These are phyloP conservation scores for Cucurbita argyrosperma DNA, from an alignment of 306 rosid species.

Conservation along the genomic window DNA sequence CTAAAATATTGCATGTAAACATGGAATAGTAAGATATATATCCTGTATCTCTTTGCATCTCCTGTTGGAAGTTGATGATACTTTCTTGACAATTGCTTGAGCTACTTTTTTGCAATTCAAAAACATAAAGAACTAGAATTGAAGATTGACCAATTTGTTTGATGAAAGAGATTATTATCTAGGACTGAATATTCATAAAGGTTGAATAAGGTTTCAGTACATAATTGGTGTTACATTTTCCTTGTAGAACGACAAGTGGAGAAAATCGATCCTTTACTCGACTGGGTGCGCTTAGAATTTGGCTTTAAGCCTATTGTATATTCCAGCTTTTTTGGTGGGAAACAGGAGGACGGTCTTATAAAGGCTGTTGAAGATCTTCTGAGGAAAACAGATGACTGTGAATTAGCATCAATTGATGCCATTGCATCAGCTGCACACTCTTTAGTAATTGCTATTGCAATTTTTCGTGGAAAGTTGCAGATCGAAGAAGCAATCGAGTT, in stretches of 20 bases:
- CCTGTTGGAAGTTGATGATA: not conserved
- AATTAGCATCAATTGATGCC: conserved; percentile 80
- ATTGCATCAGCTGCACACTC: conserved; percentile 72
- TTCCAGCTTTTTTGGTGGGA: conserved; percentile 65
- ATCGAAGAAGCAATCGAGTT: conserved; percentile 74
- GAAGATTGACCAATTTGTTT: not conserved
- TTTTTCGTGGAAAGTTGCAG: conserved; percentile 45
- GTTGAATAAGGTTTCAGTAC: not conserved
- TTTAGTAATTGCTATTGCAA: conserved; percentile 44
- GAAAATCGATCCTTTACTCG: conserved; percentile 69
- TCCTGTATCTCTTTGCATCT: not conserved
- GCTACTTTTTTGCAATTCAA: not conserved
- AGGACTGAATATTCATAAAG: not conserved
- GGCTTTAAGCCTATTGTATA: conserved; percentile 67
- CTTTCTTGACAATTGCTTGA: not conserved
- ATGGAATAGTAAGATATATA: not conserved
- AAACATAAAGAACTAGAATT: not conserved
- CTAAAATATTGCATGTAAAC: not conserved
- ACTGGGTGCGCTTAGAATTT: conserved; percentile 69
- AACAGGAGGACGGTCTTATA: conserved; percentile 64
- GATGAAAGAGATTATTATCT: not conserved
- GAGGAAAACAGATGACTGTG: conserved; percentile 57
- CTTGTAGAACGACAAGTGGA: conserved; percentile 66
- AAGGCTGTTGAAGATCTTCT: conserved; percentile 43
- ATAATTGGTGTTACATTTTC: conserved; percentile 6